Evolutionary conservation across 176 grass and related monocot species (phyloP).

Genomic region (Cocos nucifera): DNA sequence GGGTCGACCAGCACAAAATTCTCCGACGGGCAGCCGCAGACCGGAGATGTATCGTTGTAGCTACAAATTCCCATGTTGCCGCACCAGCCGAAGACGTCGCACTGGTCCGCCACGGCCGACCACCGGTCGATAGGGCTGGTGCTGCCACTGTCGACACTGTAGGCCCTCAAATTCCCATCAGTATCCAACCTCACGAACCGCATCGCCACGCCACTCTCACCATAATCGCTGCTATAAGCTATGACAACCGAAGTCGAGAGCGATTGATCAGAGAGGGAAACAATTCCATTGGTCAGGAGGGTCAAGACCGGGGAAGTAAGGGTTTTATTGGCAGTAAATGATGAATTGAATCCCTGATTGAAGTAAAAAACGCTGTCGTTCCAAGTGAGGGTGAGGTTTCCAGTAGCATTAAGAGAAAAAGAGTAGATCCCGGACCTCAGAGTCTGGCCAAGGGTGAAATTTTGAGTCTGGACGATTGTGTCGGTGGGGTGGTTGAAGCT

Average conservation of each 20-base stretch:
- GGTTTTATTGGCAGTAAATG: slow-evolving; percentile 53
- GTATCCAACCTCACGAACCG: slow-evolving; percentile 64
- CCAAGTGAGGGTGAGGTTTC: slow-evolving; percentile 73
- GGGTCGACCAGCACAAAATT: slow-evolving; percentile 45
- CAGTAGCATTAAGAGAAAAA: slow-evolving; percentile 31
- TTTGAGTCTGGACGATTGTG: slow-evolving; percentile 67
- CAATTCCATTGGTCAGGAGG: slow-evolving; percentile 73
- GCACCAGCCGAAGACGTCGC: slow-evolving; percentile 92
- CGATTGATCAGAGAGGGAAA: slow-evolving; percentile 45
- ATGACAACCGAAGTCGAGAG: slow-evolving; percentile 47
- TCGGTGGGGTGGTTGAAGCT: slow-evolving; percentile 68
- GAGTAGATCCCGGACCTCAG: slow-evolving; percentile 38
- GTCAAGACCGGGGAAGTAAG: slow-evolving; percentile 47
- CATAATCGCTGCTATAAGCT: slow-evolving; percentile 92
- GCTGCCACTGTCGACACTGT: slow-evolving; percentile 41
- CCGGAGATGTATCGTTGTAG: slow-evolving; percentile 69
- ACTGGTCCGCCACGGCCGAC: slow-evolving; percentile 90
- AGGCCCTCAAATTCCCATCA: slow-evolving; percentile 89
- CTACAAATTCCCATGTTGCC: slow-evolving; percentile 81
- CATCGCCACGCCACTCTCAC: slow-evolving; percentile 57
- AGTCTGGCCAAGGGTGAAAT: slow-evolving; percentile 32
- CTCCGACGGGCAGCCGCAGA: slow-evolving; percentile 59
- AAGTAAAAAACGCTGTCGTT: slow-evolving; percentile 44
- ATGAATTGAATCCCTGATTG: slow-evolving; percentile 67
- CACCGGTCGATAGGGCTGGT: slow-evolving; percentile 31